These are phyloP conservation scores for Venturiaceae sp. DNA, from an alignment of 2,329 filamentous ascomycete genomes.

Conservation along the genomic window DNA sequence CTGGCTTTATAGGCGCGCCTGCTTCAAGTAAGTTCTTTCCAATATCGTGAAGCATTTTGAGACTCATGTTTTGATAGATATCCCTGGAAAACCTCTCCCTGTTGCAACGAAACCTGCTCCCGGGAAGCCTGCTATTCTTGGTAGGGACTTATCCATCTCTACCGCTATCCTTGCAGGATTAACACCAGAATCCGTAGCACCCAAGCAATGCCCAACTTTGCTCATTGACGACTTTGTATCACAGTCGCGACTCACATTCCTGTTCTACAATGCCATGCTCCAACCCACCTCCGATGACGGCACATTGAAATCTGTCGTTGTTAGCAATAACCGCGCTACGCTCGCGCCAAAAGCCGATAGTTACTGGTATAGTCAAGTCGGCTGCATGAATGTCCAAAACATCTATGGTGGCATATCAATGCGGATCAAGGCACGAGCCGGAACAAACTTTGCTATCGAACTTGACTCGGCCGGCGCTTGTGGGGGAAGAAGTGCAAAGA, in stretches of 20 bases:
- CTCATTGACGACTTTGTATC: constrained; percentile 52
- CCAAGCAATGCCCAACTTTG: constrained; percentile 14
- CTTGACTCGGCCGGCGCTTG: constrained; percentile 39
- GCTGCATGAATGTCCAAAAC: constrained; percentile 41
- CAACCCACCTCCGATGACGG: constrained; percentile 47
- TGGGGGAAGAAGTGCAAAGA: constrained; percentile 27
- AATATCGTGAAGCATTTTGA: too few relatives aligned
- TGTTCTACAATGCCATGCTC: constrained; percentile 50
- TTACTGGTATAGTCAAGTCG: constrained; percentile 50
- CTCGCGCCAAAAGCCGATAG: constrained; percentile 41
- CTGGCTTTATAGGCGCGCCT: too few relatives aligned
- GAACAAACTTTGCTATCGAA: constrained; percentile 42
- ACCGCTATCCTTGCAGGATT: neutral
- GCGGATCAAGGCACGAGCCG: constrained; percentile 42
- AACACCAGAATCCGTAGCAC: neutral
- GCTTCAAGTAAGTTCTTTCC: too few relatives aligned
- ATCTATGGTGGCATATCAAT: constrained; percentile 47
- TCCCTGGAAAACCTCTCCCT: too few relatives aligned
- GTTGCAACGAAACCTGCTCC: too few relatives aligned
- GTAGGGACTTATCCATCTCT: neutral
- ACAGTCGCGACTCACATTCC: constrained; percentile 51
- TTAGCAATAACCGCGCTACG: constrained; percentile 43
- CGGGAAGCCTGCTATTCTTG: too few relatives aligned
- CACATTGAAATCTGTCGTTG: constrained; percentile 45
- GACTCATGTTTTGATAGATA: neutral